Percentiles rank a stretch among this genome's conserved stretches.
These are phyloP conservation scores for Trichoderma oligosporum DNA, from an alignment of 2,329 filamentous ascomycete genomes.

Conservation along the genomic window DNA sequence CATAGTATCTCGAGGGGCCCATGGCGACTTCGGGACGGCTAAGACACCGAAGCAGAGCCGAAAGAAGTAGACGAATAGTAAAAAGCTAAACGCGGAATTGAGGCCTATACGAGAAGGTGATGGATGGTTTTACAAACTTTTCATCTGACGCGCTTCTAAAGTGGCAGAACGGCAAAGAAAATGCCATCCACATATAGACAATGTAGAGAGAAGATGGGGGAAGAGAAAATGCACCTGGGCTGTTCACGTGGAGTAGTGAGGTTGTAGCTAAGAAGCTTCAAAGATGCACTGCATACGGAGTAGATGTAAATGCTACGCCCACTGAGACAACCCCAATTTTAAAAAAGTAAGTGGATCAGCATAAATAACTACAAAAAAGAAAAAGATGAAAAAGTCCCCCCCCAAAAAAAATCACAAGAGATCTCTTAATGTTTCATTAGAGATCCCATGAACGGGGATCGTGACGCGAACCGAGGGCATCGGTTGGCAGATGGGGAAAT, in stretches of 20 bases:
- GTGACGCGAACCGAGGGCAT: constrained; percentile 2
- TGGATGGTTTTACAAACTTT: neutral
- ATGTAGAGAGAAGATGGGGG: no score
- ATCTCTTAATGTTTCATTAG: neutral
- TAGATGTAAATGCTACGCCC: no score
- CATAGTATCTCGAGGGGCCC: neutral
- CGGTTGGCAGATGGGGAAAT: neutral
- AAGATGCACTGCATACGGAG: no score
- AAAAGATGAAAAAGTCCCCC: neutral
- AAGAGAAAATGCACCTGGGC: no score
- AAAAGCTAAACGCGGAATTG: neutral
- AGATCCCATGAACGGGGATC: neutral
- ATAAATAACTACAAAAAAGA: no score
- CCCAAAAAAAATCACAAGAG: neutral
- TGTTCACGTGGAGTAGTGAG: no score
- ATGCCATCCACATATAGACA: no score
- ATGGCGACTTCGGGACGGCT: neutral
- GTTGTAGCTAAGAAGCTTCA: no score
- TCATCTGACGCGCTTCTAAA: neutral
- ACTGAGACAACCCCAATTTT: no score
- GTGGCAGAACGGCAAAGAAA: neutral
- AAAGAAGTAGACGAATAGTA: neutral
- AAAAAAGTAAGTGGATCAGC: no score
- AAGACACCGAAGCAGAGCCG: constrained; percentile 11
- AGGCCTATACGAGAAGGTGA: constrained; percentile 16